A percentile compares a stretch with the other conserved stretches of the same genome.
These are phyloP conservation scores for Cytospora leucostoma DNA, from an alignment of 2,329 filamentous ascomycete species.

Conservation along the genomic window DNA sequence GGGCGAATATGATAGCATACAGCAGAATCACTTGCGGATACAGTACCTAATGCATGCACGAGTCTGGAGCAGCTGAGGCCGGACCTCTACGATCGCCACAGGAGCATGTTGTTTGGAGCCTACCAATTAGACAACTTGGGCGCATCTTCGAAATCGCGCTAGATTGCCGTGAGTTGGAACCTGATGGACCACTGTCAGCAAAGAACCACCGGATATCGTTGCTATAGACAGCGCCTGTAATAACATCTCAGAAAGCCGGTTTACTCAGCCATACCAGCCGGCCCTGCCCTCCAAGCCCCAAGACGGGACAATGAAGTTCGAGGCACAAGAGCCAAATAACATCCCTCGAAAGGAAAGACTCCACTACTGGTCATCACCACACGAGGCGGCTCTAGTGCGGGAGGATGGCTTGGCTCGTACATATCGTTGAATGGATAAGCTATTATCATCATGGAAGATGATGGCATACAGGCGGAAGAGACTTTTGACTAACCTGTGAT, in stretches of 20 bases:
- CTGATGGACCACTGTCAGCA: constrained; percentile 5
- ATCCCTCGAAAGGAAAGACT: constrained; percentile 55
- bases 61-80: no score
- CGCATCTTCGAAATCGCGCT: background rate
- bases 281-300: constrained; percentile 40
- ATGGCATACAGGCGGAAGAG: constrained; percentile 13
- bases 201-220: background rate
- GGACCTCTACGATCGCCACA: no score
- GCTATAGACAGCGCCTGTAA: constrained; percentile 5
- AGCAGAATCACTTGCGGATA: no score
- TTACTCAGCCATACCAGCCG: constrained; percentile 42
- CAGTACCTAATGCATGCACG: no score
- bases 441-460: constrained; percentile 57
- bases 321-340: constrained; percentile 65
- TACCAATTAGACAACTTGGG: background rate
- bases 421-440: constrained; percentile 78
- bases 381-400: constrained; percentile 62
- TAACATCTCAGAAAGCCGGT: constrained; percentile 37
- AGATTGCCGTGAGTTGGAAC: background rate
- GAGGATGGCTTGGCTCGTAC: constrained; percentile 70
- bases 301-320: constrained; percentile 57
- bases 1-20: no score
- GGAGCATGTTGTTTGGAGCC: background rate
- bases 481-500: constrained; percentile 25
- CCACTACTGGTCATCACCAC: constrained; percentile 73